Evolutionary conservation across 345 rosid species (phyloP).

Genomic region (Eucalyptus dawsonii): DNA sequence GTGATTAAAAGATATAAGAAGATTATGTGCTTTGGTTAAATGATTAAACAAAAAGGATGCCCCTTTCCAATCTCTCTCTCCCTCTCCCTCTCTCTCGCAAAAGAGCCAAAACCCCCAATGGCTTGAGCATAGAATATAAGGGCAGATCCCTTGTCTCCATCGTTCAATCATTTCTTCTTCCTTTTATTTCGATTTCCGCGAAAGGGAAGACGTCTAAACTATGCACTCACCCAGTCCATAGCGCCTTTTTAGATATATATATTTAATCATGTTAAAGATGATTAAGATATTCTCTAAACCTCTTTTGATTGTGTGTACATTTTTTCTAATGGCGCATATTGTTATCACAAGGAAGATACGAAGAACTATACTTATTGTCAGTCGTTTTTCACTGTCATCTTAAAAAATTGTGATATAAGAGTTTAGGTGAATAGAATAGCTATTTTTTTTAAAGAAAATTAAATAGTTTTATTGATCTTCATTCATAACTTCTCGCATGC

Average conservation of each 20-base stretch:
- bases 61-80: neutral
- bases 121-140: neutral
- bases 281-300: neutral
- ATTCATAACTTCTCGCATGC: neutral
- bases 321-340: neutral
- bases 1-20: neutral
- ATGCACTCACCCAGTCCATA: neutral
- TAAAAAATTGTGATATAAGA: neutral
- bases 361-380: too few species aligned
- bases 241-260: neutral
- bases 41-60: neutral
- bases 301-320: neutral
- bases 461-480: neutral
- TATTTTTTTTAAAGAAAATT: too few species aligned
- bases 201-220: neutral
- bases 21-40: neutral
- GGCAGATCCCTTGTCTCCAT: neutral
- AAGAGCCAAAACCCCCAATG: neutral
- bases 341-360: neutral
- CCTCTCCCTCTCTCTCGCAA: neutral
- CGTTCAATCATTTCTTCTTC: neutral
- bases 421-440: neutral
- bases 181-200: neutral
- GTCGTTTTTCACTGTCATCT: rapidly evolving
- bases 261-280: neutral